Base-by-base conservation (phyloP, 805 yeast species). In the Candida silvatica region DNA sequence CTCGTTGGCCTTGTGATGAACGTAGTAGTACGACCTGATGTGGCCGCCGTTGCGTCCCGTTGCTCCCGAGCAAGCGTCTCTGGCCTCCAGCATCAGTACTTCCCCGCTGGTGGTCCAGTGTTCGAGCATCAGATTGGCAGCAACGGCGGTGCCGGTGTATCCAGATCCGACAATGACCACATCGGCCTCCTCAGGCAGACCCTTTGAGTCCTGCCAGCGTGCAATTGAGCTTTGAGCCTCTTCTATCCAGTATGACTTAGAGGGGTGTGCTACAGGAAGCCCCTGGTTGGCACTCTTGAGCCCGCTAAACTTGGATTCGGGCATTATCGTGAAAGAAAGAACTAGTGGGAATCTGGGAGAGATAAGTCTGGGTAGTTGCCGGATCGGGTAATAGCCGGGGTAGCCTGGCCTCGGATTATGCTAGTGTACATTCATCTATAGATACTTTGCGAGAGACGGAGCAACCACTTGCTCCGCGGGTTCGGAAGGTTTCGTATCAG, bases 41-140 rank as follows among this genome's bases (percentile, higher is more conserved):
- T 68, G 74, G 1, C 73, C 74, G 15, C 73, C 72, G 37, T 67
- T 68, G 36, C 73, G 48, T 14, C 70, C 72, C 2, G 70, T 64
- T 12, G 72, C 74, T 19, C 53, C 58, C 5, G 62, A 55, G 33
- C 59, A 56, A 3, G 58, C 51, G 36, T 61, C 60, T 35, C 62
- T 52, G 5, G 71, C 69, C 40, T 68, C 74, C 3, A 63, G 34
- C 46, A 48, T 39, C 17, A 46, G 15, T 6, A 46, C 34, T 4
- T 42, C 31, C 6, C 31, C 17, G 16, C 37, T 34, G 27, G 31
- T 31, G 3, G 23, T 16, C 35, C 37, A 36, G 32, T 42, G 38
- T 61, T 64, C 6, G 44, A 54, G 27, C 46, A 37, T 7, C 8
- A 37, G 27, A 20, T 27, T 27, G 17, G 31, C 14, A 1, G 69